Conservation (phyloP, 2,329 filamentous ascomycete species). For the Neonectria punicea region DNA sequence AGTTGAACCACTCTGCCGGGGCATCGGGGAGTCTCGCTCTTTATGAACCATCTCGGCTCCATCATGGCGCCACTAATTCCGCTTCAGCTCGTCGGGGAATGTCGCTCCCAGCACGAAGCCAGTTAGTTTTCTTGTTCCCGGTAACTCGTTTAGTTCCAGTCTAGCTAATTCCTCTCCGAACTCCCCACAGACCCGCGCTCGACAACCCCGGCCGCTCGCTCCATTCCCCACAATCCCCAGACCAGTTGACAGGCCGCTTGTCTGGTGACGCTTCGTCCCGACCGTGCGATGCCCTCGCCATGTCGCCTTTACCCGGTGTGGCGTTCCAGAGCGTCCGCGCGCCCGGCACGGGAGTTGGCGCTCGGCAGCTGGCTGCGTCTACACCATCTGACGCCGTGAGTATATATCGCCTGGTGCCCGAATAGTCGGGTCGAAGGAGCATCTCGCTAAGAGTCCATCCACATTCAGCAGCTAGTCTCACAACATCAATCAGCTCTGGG, state of each 20-base stretch:
- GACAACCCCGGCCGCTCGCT: constrained; percentile 12
- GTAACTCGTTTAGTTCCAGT: too few species aligned
- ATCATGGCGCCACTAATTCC: constrained; percentile 5
- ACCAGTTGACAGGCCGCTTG: constrained; percentile 15
- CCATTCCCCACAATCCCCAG: constrained; percentile 37
- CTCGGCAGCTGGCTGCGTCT: neutral
- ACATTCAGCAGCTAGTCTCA: neutral
- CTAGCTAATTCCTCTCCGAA: neutral
- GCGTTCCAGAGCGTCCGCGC: neutral
- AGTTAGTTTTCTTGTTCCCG: neutral
- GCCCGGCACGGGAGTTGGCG: neutral
- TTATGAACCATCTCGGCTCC: constrained; percentile 16
- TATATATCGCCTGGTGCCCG: constrained; percentile 16
- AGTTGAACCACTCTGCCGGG: neutral
- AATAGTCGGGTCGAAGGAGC: neutral
- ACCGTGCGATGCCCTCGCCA: constrained; percentile 10
- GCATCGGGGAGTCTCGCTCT: constrained; percentile 34
- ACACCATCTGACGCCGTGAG: neutral
- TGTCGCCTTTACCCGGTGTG: constrained; percentile 17
- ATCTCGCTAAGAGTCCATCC: neutral
- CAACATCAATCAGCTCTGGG: neutral
- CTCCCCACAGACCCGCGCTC: constrained; percentile 24
- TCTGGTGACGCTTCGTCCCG: constrained; percentile 22
- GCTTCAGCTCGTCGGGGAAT: constrained; percentile 35
- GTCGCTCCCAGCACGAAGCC: constrained; percentile 24